Base-by-base conservation (phyloP, 2,329 filamentous ascomycete genomes). In the Alternaria sp. region DNA sequence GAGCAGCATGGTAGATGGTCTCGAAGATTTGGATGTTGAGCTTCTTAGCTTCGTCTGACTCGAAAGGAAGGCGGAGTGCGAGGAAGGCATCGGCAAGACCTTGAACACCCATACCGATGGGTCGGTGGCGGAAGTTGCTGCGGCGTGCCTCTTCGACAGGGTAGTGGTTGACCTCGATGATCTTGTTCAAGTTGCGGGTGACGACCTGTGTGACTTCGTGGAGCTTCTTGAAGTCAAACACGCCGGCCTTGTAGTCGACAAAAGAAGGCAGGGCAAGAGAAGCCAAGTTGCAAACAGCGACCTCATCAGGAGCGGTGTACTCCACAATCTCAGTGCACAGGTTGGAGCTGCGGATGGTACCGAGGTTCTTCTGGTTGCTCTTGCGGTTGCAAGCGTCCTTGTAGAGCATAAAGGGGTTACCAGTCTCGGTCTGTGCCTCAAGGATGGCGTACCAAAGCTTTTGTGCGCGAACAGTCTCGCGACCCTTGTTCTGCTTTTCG, bases 361-460 rank as follows among this genome's bases (percentile, higher is more conserved):
- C 95, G 32, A 99, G 87, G 83, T 99, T 99, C 90, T 99, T 98
- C 85, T 99, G 95, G 88, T 99, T 99, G 86, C 94, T 97, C 91
- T 99, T 99, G 80, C 89, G 89, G 88, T 99, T 99, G 89, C 92
- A 94, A 76, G 90, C 87, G 82, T 99, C 95, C 87, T 99, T 99
- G 90, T 99, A 99, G 62, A 98, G 90, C 93, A 99, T 99, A 84
- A 97, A 99, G 50, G 95, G 95, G 82, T 97, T 98, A 72, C 95
- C 95, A 46, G 95, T 99, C 88, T 99, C 95, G 34, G 94, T 98
- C 85, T 99, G 95, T 51, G 95, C 92, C 84, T 99, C 95, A 49
- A 99, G 88, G 68, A 99, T 97, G 69, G 94, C 93, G 79, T 98
- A 98, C 95, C 95, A 99, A 60, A 99, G 90, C 87, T 99, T 99